Evolutionary conservation across 352 stramenopile genomes (phyloP), one percentile per base, ranked within the genome.

Genomic region (Peronospora farinosa): DNA sequence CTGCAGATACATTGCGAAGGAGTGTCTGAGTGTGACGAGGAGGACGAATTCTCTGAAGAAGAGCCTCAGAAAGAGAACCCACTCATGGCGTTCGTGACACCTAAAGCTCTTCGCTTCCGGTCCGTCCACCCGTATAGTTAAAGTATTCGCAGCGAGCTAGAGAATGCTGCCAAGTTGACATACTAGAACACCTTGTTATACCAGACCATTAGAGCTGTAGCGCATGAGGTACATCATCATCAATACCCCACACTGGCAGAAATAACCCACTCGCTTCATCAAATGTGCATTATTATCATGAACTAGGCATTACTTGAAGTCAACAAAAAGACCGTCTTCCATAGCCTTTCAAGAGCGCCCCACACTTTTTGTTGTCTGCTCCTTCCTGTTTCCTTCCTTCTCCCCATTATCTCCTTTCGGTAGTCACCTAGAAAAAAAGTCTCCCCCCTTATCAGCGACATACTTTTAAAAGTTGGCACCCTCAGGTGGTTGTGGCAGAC

Each of bases 401-500:
- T 55, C 13, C 21, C 30, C 32, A 40, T 51, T 43, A 42, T 46
- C 48, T 54, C 30, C 35, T 54, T 10, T 45, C n/a, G 13, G 28
- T 46, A 46, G 37, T 50, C 36, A 39, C 17, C 11, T 17, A 52
- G 15, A 44, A 10, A 41, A 53, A 46, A 39, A 47, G 31, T 30
- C 38, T 56, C 21, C 23, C 45, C 12, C 38, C 28, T 44, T n/a
- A 32, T 30, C 40, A 51, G 47, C 53, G 43, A 48, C 52, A 58
- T 46, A 27, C 59, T 61, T 84, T 69, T 94, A 97, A 83, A 97
- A 97, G 60, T 81, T 88, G 51, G 81, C 64, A 44, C 88, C 88
- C 74, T 96, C 88, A 63, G 87, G 79, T 37, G 88, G 88, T 67
- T 96, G 88, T 45, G 87, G 86, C 53, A 97, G 76, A 57, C 86